Base-by-base conservation (phyloP, 495 filamentous ascomycete species). In the Tetracladium setigerum region DNA sequence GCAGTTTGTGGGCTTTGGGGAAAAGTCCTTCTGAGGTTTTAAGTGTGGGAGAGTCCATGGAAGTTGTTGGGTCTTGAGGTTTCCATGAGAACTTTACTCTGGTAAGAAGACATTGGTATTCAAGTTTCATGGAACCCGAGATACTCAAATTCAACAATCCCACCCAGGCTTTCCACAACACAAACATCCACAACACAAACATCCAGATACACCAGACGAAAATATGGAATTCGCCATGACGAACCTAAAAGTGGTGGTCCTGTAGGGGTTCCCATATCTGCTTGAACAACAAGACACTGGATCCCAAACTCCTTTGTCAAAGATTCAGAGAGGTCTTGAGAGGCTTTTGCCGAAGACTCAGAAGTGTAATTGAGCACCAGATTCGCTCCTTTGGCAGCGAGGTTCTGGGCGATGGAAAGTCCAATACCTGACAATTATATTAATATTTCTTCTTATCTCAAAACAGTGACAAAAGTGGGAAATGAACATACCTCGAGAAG, bases 361-460 rank as follows among this genome's bases (percentile, higher is more conserved):
- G 84, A 86, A 34, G 81, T 83, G 67, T 83, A 87, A 64, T 82
- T 84, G 18, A 90, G 66, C 19, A 89, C 66, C 4, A 89, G 67
- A 13, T 75, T 74, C 57, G 72, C 75, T 50, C 86, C 86, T 65
- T 89, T 88, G 33, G 73, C 69, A 17, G 85, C 85, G 13, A 90
- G 79, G 56, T 92, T 91, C 41, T 73, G 75, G 32, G 81, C 82
- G 55, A 90, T 88, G n/a, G 85, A 83, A 47, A 80, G 84, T 41
- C 89, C 89, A 59, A 95, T 95, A 53, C 89, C 89, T 94, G 16
- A 14, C 15, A 1, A 24, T n/a, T 30, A 42, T 17, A 38, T 44
- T 44, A 49, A 58, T 32, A 42, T 42, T 45, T 15, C 30, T 30
- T 44, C 14, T 16, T 8, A 4, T 8, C 44, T 12, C 16, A 31